Evolutionary conservation across 352 stramenopile species (phyloP).

Genomic region (Globisporangium cystogenes): DNA sequence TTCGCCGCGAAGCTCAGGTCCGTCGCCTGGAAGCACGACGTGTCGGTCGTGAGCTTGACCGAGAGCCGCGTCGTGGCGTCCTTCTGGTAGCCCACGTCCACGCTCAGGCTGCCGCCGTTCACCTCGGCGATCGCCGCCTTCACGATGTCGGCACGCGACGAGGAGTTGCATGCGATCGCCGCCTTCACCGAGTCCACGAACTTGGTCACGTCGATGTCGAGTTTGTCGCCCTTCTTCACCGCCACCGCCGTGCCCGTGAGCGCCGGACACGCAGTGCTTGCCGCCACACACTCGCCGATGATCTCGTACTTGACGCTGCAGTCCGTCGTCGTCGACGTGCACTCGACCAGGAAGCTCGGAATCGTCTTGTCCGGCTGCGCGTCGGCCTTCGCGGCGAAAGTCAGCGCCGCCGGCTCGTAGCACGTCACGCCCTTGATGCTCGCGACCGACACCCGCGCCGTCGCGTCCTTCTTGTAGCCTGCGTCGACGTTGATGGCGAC

Average conservation of each 20-base stretch:
- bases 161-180: neutral
- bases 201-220: neutral
- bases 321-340: neutral
- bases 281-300: neutral
- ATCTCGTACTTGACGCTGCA: constrained; percentile 5
- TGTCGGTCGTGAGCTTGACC: neutral
- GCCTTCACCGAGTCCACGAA: neutral
- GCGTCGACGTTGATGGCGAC: neutral
- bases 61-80: neutral
- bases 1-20: neutral
- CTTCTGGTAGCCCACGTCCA: neutral
- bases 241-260: neutral
- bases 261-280: neutral
- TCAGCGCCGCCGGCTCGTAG: neutral
- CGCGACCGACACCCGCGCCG: neutral
- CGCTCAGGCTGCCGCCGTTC: neutral
- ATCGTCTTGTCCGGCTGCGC: neutral
- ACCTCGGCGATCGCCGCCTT: neutral
- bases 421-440: neutral
- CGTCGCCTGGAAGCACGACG: neutral
- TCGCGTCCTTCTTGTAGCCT: neutral
- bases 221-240: neutral
- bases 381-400: neutral
- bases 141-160: neutral
- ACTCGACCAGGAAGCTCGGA: neutral